phyloP scores from a whole-genome alignment of 129 eudicot genomes.

The Lonicera japonica region DNA sequence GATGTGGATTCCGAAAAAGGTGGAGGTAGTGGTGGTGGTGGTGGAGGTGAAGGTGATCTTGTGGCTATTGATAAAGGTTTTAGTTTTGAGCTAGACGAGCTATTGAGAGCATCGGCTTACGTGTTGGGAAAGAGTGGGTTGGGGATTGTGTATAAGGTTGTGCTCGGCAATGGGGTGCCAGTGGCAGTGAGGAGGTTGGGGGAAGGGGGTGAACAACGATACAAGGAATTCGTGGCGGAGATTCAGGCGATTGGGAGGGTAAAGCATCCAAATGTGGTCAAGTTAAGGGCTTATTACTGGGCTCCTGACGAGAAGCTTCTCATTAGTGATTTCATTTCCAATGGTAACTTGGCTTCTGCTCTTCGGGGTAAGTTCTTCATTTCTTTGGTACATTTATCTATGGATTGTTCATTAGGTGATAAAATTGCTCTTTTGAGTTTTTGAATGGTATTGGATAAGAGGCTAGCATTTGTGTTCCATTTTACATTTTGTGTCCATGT shows the following conservation, averaged over 20 bases:
- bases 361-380: conserved; percentile 44
- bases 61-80: conserved; percentile 94
- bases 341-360: conserved; percentile 87
- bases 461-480: not conserved
- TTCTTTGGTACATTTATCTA: not conserved
- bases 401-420: not conserved
- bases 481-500: too few relatives aligned
- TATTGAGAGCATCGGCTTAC: conserved; percentile 92
- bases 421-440: not conserved
- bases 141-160: conserved; percentile 97
- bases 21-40: conserved; percentile 11
- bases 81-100: conserved; percentile 71
- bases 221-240: conserved; percentile 87
- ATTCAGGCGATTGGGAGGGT: conserved; percentile 82
- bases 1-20: conserved; percentile 77
- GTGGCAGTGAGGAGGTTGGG: conserved; percentile 96
- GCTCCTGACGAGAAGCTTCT: conserved; percentile 96
- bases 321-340: conserved; percentile 90
- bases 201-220: conserved; percentile 94
- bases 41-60: conserved; percentile 68
- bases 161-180: conserved; percentile 86
- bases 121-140: conserved; percentile 92
- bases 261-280: conserved; percentile 92
- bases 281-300: conserved; percentile 94
- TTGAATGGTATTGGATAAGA: too few relatives aligned